Evolutionary conservation across 345 rosid genomes (phyloP), one percentile per base, ranked within the genome.

Genomic region (Acer negundo): DNA sequence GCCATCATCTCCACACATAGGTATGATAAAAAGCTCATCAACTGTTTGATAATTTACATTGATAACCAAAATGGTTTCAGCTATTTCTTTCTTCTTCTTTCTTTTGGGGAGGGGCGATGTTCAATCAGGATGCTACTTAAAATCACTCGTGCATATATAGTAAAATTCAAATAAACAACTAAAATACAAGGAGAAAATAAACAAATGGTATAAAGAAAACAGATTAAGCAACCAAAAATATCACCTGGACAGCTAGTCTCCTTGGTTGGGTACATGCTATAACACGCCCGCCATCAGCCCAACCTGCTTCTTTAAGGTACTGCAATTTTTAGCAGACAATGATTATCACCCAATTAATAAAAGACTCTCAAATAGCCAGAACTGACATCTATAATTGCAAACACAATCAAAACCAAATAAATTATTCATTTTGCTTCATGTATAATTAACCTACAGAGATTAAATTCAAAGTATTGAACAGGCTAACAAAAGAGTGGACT

Each of bases 241-340:
- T 38, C 67, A 92, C 98, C 97, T 94, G 98, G 72, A 96, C 97
- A 80, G 99, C 99, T 75, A 92, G 85, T 77, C 99, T 85, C 75
- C 99, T 88, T 3, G 98, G 98, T 82, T 96, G 99, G 19, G 97
- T 96, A 80, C 99, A 96, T 80, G 97, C 99, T 66, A 96, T 88
- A 77, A 92, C 85, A 40, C 95, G 94, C 10, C 98, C 99, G 67
- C 95, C 94, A 82, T 92, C 97, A 51, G 95, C 99, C 99, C 99
- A 96, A 72, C 99, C 99, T 59, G 97, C 99, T 86, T 96, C 99
- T 84, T 89, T 94, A 67, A 94, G 95, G 79, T 67, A 94, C 99
- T 96, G 87, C 67, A 84, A 69, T 64, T 26, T 31, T 9, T 62
- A 76, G 12, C 59, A 68, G 3, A 80, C 63, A 71, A 26, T 20